Evolutionary conservation across 306 rosid species (phyloP), one percentile per base, ranked within the genome.

Genomic region (Ormosia semicastrata): DNA sequence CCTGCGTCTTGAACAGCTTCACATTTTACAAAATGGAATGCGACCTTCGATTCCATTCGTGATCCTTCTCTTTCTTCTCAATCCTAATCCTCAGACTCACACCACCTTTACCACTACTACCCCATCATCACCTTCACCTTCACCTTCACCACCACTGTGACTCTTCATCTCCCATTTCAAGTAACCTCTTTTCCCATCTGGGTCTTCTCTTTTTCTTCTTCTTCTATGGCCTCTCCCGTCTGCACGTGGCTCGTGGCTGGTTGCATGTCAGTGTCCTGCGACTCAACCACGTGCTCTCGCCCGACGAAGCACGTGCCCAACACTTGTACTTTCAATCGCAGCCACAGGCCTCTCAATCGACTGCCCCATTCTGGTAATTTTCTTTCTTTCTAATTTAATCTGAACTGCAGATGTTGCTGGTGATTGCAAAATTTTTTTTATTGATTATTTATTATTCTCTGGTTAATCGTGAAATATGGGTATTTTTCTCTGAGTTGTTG

Each of bases 221-320:
- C 93, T 41, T 89, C 94, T 24, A 24, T 24, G 24, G 24, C 43
- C 83, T 89, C 75, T 91, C 91, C 24, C 24, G 24, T 24, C 24
- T 24, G 24, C 84, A 91, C 95, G 71, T 91, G 93, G 91, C 86
- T 87, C n/a, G 87, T 91, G 37, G 93, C 93, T 41, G 90, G 90
- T 57, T 91, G 95, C 95, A 91, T 91, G 95, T 87, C 91, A 32
- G 91, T 85, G 67, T 57, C 91, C 57, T 89, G 89, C 80, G 85
- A 79, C 78, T 24, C 24, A 24, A 70, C 70, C 6, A 83, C 44
- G 78, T 83, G 83, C 49, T 85, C 78, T 70, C 85, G 87, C 15
- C 87, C 86, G 29, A 56, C 89, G 71, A 79, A 78, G 76, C 36
- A 84, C 54, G 7, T 80, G 36, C 66, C 88, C 58, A 86, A 65